phyloP scores from a whole-genome alignment of 371 early-diverging fungal species.

The Dentiscutata heterogama region DNA sequence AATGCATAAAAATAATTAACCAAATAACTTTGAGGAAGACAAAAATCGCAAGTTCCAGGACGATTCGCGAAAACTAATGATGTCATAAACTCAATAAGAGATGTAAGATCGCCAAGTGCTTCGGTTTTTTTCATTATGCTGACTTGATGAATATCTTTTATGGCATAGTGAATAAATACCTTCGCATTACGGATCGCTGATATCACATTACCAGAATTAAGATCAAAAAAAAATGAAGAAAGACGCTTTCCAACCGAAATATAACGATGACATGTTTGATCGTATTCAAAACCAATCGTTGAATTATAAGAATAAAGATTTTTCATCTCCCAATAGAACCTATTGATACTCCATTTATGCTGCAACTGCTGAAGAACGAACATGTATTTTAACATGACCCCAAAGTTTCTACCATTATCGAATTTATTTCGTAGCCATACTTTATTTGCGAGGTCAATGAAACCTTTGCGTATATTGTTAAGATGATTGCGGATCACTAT shows the following conservation, averaged over 20 bases:
- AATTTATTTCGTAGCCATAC: neutral
- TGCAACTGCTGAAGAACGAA: neutral
- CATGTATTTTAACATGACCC: conserved; percentile 31
- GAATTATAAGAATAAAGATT: neutral
- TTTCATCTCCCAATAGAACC: neutral
- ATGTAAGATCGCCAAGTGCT: conserved; percentile 12
- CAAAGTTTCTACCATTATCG: conserved; percentile 4
- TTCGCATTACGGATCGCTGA: neutral
- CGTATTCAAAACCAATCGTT: neutral
- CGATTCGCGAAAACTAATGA: neutral
- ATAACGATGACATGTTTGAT: neutral
- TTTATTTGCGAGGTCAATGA: neutral
- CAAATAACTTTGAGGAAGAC: conserved; percentile 8
- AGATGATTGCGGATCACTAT: neutral
- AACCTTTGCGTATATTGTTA: neutral
- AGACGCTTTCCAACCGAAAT: conserved; percentile 34
- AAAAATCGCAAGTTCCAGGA: conserved; percentile 31
- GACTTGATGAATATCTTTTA: neutral
- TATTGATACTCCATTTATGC: neutral
- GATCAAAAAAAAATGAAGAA: neutral
- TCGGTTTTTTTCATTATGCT: neutral
- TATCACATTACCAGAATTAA: neutral
- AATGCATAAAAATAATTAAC: conserved; percentile 20
- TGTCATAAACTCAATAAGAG: conserved; percentile 29
- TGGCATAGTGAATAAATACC: conserved; percentile 31